Evolutionary conservation across 192 early-diverging fungal species (phyloP), one percentile per base, ranked within the genome.

Genomic region (Chytriomyces confervae): DNA sequence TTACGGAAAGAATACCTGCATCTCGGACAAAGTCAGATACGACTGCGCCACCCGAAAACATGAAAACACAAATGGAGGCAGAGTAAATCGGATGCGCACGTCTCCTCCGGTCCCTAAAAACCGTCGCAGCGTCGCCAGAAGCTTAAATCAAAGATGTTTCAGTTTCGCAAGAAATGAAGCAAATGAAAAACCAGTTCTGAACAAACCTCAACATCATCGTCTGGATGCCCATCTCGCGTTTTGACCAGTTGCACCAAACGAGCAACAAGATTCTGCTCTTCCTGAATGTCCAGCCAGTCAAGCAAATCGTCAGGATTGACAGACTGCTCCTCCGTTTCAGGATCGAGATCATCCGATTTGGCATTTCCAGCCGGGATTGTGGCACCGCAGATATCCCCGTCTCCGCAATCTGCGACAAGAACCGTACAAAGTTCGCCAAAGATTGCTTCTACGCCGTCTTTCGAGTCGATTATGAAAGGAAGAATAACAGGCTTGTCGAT

Each of bases 221-320:
- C 92, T 9, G 89, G 87, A 69, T 94, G 91, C 9, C 87, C 91
- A 20, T 79, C 75, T 18, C 43, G 75, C 8, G 69, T 73, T 61
- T 69, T 46, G 5, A 89, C 57, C 50, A 88, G 48, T 72, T 90
- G 86, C 36, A 90, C 85, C 71, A 90, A 61, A 77, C 83, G 80
- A 13, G 98, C 98, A 53, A 98, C 71, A 79, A 92, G 86, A 5
- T 92, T 94, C 81, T 99, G 98, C 82, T 99, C 97, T 77, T 98
- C 95, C 0, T 92, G 89, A 61, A 94, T 85, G 66, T 98, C 95
- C 27, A 97, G 97, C 48, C 94, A 94, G 80, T 97, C 96, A 46
- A 94, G 72, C 6, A 72, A 77, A 20, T 81, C 75, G 48, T 84
- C 82, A 60, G 75, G 69, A 50, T 81, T 82, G 36, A 53, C 45